phyloP scores from a whole-genome alignment of 2,329 filamentous ascomycete species.

The Paecilomyces niveus region DNA sequence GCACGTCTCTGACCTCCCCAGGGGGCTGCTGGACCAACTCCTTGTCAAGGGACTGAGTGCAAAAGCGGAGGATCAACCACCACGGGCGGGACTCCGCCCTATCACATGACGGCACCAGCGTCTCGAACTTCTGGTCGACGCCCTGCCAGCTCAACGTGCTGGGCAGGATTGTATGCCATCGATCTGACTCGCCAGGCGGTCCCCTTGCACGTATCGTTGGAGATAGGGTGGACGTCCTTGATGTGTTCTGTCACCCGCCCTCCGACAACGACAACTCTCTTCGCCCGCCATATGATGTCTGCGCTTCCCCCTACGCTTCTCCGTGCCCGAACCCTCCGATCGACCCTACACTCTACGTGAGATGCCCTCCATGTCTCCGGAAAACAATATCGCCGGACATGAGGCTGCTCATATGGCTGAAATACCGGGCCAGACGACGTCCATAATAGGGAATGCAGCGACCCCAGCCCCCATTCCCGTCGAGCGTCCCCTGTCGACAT shows the following conservation, averaged over 20 bases:
- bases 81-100: neutral
- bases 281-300: slow-evolving; percentile 20
- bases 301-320: slow-evolving; percentile 18
- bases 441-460: slow-evolving; percentile 18
- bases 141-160: neutral
- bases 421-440: neutral
- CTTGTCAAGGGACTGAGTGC: neutral
- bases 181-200: neutral
- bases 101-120: neutral
- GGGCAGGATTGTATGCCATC: neutral
- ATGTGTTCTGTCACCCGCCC: slow-evolving; percentile 3
- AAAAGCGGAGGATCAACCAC: neutral
- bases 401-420: neutral
- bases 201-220: neutral
- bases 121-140: neutral
- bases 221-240: neutral
- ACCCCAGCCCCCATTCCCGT: slow-evolving; percentile 13
- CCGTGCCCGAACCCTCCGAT: slow-evolving; percentile 24
- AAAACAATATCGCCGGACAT: slow-evolving; percentile 6
- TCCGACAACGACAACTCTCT: slow-evolving; percentile 11
- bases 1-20: neutral
- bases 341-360: slow-evolving; percentile 13
- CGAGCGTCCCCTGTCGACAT: slow-evolving; percentile 35
- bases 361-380: slow-evolving; percentile 8
- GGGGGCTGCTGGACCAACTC: neutral